These are phyloP conservation scores for Kitagawia praeruptora DNA, from an alignment of 129 eudicot species.

Conservation along the genomic window DNA sequence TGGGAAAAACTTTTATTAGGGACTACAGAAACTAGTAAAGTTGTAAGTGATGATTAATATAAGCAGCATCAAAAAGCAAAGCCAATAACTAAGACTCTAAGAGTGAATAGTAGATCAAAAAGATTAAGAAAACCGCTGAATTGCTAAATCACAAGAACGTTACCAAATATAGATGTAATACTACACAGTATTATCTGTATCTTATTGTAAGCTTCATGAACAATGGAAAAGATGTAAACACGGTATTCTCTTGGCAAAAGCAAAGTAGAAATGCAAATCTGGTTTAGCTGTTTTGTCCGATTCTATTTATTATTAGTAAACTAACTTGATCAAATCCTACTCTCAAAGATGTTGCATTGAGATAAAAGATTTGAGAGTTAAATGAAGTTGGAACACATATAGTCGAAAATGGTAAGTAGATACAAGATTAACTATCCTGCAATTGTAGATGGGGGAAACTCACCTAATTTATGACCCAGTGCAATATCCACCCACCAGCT, in stretches of 20 bases:
- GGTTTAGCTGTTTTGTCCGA: background rate
- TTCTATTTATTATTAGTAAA: background rate
- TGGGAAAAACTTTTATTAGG: slow-evolving; percentile 10
- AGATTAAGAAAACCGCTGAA: background rate
- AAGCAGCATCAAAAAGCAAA: background rate
- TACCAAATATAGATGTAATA: background rate
- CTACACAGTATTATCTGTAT: too few species aligned
- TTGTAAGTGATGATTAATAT: background rate
- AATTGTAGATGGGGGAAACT: background rate
- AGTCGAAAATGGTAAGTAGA: background rate
- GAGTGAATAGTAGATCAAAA: background rate
- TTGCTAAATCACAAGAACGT: background rate
- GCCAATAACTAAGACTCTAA: background rate
- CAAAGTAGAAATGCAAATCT: background rate
- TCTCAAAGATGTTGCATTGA: background rate
- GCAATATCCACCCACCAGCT: slow-evolving; percentile 6
- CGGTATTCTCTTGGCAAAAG: background rate
- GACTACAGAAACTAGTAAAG: slow-evolving; percentile 1
- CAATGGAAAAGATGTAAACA: background rate
- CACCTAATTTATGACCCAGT: slow-evolving; percentile 2
- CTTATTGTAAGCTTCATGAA: background rate
- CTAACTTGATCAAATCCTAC: background rate
- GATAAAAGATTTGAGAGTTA: background rate
- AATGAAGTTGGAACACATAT: background rate
- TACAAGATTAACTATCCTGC: background rate